These are phyloP conservation scores for Viridothelium virens DNA, from an alignment of 495 filamentous ascomycete species.

Conservation along the genomic window DNA sequence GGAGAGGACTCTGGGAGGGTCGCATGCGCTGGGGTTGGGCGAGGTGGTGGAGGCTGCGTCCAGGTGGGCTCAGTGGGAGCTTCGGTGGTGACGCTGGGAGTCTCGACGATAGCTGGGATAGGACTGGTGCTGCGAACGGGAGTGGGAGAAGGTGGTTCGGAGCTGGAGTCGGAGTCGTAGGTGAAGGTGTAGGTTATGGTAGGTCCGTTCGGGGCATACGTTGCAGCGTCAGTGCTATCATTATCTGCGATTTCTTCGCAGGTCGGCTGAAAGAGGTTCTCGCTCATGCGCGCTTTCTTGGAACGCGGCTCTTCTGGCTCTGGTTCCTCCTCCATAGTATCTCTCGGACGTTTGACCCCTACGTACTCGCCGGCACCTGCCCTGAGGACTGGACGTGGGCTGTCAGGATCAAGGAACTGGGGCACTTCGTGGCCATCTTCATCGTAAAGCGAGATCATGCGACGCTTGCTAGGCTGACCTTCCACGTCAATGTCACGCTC, in stretches of 20 bases:
- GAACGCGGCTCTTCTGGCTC: neutral
- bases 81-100: neutral
- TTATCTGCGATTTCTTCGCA: neutral
- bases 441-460: neutral
- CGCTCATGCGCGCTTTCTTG: neutral
- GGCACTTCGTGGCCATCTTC: neutral
- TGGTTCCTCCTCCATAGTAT: neutral
- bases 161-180: neutral
- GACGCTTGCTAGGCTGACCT: conserved; percentile 6
- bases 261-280: neutral
- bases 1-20: neutral
- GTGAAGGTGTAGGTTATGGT: neutral
- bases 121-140: neutral
- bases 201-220: neutral
- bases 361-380: neutral
- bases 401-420: neutral
- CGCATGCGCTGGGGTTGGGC: neutral
- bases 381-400: conserved; percentile 5
- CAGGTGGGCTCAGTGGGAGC: neutral
- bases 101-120: neutral
- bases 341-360: neutral
- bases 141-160: neutral
- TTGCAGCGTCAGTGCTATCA: neutral
- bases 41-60: conserved; percentile 5
- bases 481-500: conserved; percentile 5